phyloP scores from a whole-genome alignment of 495 filamentous ascomycete species.

The Neurospora sp. region DNA sequence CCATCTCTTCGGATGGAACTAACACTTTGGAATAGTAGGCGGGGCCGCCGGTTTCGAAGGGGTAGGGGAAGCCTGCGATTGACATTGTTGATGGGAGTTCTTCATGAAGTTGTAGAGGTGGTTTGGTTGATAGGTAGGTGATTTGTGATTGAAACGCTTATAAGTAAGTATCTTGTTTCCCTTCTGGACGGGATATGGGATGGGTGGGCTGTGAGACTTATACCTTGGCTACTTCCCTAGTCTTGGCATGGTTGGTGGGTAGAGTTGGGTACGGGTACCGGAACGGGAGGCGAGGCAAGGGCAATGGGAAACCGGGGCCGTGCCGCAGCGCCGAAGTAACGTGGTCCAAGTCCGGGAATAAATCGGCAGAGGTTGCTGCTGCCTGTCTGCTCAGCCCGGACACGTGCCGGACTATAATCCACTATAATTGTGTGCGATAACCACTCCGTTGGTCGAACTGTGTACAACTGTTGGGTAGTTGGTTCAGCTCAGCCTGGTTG shows the following conservation, averaged over 20 bases:
- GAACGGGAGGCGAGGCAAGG: neutral
- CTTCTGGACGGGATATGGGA: neutral
- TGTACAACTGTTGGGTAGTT: neutral
- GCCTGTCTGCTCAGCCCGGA: neutral
- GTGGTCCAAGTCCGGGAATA: neutral
- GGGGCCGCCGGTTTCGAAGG: neutral
- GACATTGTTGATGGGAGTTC: neutral
- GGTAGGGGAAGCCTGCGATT: neutral
- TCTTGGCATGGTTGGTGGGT: neutral
- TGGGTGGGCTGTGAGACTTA: neutral
- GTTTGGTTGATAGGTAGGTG: neutral
- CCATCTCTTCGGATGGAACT: neutral
- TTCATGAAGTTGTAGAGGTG: neutral
- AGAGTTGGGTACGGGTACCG: neutral
- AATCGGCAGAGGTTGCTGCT: neutral
- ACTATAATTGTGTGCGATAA: neutral
- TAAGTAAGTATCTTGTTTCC: neutral
- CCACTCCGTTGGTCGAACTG: neutral
- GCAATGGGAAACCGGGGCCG: neutral
- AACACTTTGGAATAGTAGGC: neutral
- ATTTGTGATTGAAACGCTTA: neutral
- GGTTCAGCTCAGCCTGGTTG: neutral
- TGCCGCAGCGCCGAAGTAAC: neutral
- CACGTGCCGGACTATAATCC: neutral
- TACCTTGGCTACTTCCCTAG: neutral